A percentile compares a stretch with the other conserved stretches of the same genome.
Evolutionary conservation across 176 grass and related monocot species (phyloP).

Genomic region (Triticum aestivum): DNA sequence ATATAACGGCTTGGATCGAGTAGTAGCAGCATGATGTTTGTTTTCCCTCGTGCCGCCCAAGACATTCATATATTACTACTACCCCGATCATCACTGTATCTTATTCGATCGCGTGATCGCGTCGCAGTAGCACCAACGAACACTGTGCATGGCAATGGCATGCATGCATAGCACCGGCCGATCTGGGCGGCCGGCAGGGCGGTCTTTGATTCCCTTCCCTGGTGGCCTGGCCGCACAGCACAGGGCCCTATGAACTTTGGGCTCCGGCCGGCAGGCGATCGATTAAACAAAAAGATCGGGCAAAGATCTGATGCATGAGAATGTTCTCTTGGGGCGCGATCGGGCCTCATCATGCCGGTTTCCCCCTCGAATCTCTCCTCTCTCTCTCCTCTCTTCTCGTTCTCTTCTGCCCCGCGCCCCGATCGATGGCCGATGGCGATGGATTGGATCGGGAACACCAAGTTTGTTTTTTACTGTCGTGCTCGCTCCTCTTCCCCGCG

Average conservation of each 20-base stretch:
- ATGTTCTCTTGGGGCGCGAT: slow-evolving; percentile 46
- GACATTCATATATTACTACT: background rate
- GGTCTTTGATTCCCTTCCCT: slow-evolving; percentile 51
- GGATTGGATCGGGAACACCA: slow-evolving; percentile 40
- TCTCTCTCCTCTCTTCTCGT: background rate
- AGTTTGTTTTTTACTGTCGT: slow-evolving; percentile 40
- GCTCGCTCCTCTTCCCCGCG: slow-evolving; percentile 28
- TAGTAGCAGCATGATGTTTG: background rate
- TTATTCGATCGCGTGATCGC: background rate
- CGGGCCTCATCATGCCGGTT: slow-evolving; percentile 30
- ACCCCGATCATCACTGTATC: background rate
- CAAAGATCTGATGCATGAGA: slow-evolving; percentile 54
- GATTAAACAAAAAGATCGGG: slow-evolving; percentile 56
- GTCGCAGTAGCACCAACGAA: background rate
- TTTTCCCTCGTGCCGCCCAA: slow-evolving; percentile 36
- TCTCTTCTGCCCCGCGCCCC: slow-evolving; percentile 8
- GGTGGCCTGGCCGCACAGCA: background rate
- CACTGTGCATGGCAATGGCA: background rate
- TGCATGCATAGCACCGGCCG: background rate
- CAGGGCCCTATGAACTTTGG: background rate
- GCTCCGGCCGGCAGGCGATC: slow-evolving; percentile 24
- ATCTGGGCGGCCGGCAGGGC: background rate
- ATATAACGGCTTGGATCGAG: slow-evolving; percentile 2
- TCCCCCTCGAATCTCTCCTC: slow-evolving; percentile 38
- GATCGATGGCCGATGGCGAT: slow-evolving; percentile 21